Conservation (phyloP, 1,139 yeast genomes). For the Sugiyamaella grinbergsii region DNA sequence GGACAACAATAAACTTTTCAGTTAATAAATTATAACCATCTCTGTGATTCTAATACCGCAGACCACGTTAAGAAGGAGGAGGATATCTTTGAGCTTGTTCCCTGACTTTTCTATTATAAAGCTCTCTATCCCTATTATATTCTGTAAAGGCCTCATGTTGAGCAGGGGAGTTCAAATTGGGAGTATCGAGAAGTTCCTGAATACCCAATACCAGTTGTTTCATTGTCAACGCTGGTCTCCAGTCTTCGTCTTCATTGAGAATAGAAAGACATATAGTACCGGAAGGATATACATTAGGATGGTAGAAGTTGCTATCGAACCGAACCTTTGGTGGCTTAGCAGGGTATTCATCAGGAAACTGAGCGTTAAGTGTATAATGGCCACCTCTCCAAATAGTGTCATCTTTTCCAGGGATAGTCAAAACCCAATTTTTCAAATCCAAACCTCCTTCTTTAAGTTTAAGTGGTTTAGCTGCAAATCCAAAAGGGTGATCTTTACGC, state of each 20-base stretch:
- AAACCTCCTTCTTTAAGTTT: conserved; percentile 78
- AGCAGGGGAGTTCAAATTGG: conserved; percentile 96
- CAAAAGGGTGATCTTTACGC: conserved; percentile 99
- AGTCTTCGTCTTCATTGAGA: conserved; percentile 91
- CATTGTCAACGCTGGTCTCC: conserved; percentile 96
- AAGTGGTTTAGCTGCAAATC: conserved; percentile 88
- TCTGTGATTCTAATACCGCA: too few relatives aligned
- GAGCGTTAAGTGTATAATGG: conserved; percentile 78
- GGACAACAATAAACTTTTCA: conserved; percentile 3
- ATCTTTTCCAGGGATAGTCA: conserved; percentile 92
- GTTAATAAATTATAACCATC: conserved; percentile 13
- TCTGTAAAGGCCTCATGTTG: conserved; percentile 96
- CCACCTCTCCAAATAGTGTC: conserved; percentile 90
- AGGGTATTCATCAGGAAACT: conserved; percentile 90
- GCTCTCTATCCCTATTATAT: conserved; percentile 54
- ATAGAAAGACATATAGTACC: conserved; percentile 94
- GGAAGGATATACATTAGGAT: conserved; percentile 95
- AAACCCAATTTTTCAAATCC: conserved; percentile 85
- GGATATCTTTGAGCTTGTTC: conserved; percentile 82
- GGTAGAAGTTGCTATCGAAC: conserved; percentile 87
- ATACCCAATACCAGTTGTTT: conserved; percentile 90
- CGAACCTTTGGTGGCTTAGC: conserved; percentile 94
- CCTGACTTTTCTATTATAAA: conserved; percentile 75
- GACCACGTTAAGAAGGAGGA: conserved; percentile 20
- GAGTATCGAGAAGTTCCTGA: conserved; percentile 85